phyloP scores from a whole-genome alignment of 2,329 filamentous ascomycete genomes.

The Colletotrichum cordylinicola region DNA sequence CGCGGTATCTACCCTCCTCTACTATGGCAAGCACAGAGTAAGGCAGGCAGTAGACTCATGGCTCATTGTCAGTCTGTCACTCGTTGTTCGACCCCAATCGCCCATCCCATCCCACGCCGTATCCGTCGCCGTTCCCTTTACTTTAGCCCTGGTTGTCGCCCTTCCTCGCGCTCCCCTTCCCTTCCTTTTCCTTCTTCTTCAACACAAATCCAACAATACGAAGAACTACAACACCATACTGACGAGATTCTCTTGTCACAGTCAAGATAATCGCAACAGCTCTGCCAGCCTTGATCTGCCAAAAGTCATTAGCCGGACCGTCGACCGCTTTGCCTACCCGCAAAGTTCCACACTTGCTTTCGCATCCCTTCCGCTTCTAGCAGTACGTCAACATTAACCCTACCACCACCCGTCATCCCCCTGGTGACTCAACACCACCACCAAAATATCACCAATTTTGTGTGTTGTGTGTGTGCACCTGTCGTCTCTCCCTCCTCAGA shows the following conservation, averaged over 20 bases:
- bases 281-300: slow-evolving; percentile 42
- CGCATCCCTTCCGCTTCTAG: slow-evolving; percentile 29
- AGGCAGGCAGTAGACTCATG: not conserved
- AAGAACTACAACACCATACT: slow-evolving; percentile 46
- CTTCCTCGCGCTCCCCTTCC: slow-evolving; percentile 36
- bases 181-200: slow-evolving; percentile 38
- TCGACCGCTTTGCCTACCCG: slow-evolving; percentile 17
- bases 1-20: not conserved
- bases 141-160: slow-evolving; percentile 18
- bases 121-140: slow-evolving; percentile 32
- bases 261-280: slow-evolving; percentile 65
- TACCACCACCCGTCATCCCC: not conserved
- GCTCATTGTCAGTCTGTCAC: slow-evolving; percentile 4
- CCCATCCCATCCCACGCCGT: not conserved
- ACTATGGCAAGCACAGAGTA: not conserved
- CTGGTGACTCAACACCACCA: slow-evolving; percentile 22
- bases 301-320: slow-evolving; percentile 26
- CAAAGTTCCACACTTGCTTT: slow-evolving; percentile 28
- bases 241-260: slow-evolving; percentile 66
- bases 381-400: slow-evolving; percentile 23
- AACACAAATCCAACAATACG: slow-evolving; percentile 57
- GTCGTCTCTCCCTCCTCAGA: not conserved
- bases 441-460: not conserved
- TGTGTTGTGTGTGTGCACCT: not conserved
- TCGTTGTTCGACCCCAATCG: slow-evolving; percentile 17